Evolutionary conservation across 2,329 filamentous ascomycete species (phyloP).

Genomic region (Fusarium sp.): DNA sequence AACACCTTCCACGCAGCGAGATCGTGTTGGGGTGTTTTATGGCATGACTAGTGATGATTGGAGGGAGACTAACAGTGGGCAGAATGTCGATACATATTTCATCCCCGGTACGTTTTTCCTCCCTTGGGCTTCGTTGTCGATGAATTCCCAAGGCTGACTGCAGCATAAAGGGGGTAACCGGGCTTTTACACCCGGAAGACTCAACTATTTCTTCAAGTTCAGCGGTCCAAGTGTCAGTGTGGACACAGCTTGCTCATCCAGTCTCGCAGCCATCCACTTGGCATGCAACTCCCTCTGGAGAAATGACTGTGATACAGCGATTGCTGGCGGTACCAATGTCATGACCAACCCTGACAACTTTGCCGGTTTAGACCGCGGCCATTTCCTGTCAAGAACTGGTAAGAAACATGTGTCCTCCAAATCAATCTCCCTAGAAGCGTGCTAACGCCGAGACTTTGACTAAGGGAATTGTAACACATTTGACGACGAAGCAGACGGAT

Average conservation of each 20-base stretch:
- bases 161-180: constrained; percentile 43
- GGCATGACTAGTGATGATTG: constrained; percentile 5
- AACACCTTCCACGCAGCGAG: background rate
- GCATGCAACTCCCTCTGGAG: constrained; percentile 77
- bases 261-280: constrained; percentile 78
- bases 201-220: constrained; percentile 85
- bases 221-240: constrained; percentile 78
- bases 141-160: too few species aligned
- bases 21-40: background rate
- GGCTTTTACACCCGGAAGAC: constrained; percentile 69
- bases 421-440: too few species aligned
- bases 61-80: background rate
- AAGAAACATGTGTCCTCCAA: too few species aligned
- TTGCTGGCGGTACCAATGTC: constrained; percentile 81
- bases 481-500: constrained; percentile 85
- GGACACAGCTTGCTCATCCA: constrained; percentile 83
- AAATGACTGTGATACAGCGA: constrained; percentile 84
- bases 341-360: constrained; percentile 77
- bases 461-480: constrained; percentile 67
- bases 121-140: too few species aligned
- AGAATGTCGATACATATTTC: background rate
- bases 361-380: constrained; percentile 73
- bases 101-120: background rate
- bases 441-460: too few species aligned
- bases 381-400: constrained; percentile 64